Evolutionary conservation across 2,329 filamentous ascomycete species (phyloP), one percentile per base, ranked within the genome.

Genomic region (Cladophialophora exuberans): DNA sequence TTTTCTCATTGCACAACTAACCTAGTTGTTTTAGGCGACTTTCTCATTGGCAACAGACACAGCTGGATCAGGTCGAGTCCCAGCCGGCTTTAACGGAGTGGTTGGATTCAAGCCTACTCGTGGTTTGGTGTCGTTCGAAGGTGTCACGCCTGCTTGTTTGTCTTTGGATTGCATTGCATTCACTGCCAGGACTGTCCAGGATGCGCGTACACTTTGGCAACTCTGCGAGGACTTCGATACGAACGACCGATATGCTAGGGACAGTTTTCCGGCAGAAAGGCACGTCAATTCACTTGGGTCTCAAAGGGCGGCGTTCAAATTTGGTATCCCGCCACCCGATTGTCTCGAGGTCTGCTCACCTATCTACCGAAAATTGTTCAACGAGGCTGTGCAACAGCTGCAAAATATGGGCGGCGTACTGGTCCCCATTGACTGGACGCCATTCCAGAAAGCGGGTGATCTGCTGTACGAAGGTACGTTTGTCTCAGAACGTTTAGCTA

Each of bases 391-490:
- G 1, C 56, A 68, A n/a, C 60, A 62, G 3, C 64, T 80, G 2
- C 65, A 72, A 57, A 61, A 47, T 1, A 66, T 75, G 0, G 78
- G 77, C 0, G 79, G 78, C 46, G 65, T 64, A 0, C 66, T 79
- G 6, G 62, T 70, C 25, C 67, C 75, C 2, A 66, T 77, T 20
- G 76, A 82, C 60, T 83, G 81, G 67, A 61, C 68, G 1, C 66
- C 72, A 1, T 79, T 84, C 33, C 76, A 82, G 51, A 73, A 75
- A 45, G 80, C 79, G 3, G 80, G 78, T 2, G 70, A 76, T 45
- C 70, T 85, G 2, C 69, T 84, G 0, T 85, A 85, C 62, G 76
- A 80, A 18, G 81, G 81, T 0, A 78, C 80, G 0, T 79, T 83
- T 66, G 79, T 85, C 1, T 79, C 76, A 1, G 82, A 85, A 63